These are phyloP conservation scores for Claviceps pusilla DNA, from an alignment of 2,329 filamentous ascomycete genomes.

Conservation along the genomic window DNA sequence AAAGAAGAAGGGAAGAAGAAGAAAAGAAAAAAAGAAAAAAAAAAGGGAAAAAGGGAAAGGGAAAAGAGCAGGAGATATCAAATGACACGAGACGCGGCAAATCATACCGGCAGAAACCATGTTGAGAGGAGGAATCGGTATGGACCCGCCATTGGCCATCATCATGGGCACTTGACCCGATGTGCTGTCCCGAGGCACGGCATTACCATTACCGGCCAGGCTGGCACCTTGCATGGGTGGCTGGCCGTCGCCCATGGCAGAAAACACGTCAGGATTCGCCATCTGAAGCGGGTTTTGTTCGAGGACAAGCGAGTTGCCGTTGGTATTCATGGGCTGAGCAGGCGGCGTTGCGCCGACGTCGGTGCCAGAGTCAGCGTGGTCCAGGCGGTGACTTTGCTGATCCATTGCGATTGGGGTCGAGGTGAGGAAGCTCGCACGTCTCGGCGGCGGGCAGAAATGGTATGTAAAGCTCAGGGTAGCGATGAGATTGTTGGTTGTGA, in stretches of 20 bases:
- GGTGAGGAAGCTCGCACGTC: background rate
- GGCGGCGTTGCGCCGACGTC: background rate
- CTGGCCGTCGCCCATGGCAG: conserved; percentile 11
- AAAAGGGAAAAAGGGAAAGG: background rate
- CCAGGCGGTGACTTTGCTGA: conserved; percentile 1
- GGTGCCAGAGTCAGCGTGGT: background rate
- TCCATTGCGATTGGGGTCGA: conserved; percentile 3
- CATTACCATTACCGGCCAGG: conserved; percentile 6
- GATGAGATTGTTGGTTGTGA: background rate
- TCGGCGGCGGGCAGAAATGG: background rate
- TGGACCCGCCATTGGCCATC: conserved; percentile 14
- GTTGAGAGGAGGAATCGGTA: conserved; percentile 8
- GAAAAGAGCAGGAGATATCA: background rate
- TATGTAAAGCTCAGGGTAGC: background rate
- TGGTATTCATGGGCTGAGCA: background rate
- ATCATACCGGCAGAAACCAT: conserved; percentile 21
- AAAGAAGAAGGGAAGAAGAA: background rate
- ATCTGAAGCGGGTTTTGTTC: conserved; percentile 3
- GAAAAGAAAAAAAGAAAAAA: background rate
- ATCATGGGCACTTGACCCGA: conserved; percentile 18
- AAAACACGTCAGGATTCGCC: conserved; percentile 7
- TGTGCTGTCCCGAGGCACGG: conserved; percentile 13
- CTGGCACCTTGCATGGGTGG: conserved; percentile 14
- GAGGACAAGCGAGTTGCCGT: conserved; percentile 3
- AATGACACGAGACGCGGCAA: background rate